Evolutionary conservation across 2,329 filamentous ascomycete genomes (phyloP).

Genomic region (Pseudomassariella vexata): DNA sequence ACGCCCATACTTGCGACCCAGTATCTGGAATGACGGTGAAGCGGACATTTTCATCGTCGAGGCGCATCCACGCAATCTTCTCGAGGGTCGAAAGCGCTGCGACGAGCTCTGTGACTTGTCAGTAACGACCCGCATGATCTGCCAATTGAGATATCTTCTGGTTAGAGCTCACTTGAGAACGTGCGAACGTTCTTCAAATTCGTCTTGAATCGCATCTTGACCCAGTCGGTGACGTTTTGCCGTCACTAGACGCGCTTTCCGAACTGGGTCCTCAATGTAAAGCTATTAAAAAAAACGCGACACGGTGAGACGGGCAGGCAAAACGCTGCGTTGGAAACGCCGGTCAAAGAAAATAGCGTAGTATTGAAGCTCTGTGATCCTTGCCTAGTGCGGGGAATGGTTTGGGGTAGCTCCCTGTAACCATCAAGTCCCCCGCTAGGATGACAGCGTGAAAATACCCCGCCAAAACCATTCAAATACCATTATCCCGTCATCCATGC

Average conservation of each 20-base stretch:
- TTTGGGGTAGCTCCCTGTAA: too few relatives aligned
- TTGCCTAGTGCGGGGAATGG: too few relatives aligned
- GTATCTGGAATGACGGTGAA: slow-evolving; percentile 95
- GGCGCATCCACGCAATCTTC: slow-evolving; percentile 83
- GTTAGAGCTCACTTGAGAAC: slow-evolving; percentile 49
- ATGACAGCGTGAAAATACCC: too few relatives aligned
- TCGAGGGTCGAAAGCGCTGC: slow-evolving; percentile 62
- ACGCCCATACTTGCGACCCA: slow-evolving; percentile 96
- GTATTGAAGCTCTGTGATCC: too few relatives aligned
- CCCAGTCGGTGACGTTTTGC: slow-evolving; percentile 2
- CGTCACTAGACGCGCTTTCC: slow-evolving; percentile 1
- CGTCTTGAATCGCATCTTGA: slow-evolving; percentile 60
- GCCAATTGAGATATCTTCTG: not conserved
- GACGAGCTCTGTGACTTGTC: slow-evolving; percentile 58
- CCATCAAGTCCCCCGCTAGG: too few relatives aligned
- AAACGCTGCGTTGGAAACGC: too few relatives aligned
- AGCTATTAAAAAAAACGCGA: too few relatives aligned
- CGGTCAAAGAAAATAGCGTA: too few relatives aligned
- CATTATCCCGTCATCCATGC: too few relatives aligned
- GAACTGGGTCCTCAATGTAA: too few relatives aligned
- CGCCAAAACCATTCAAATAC: too few relatives aligned
- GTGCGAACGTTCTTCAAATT: slow-evolving; percentile 61
- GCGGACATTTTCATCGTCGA: slow-evolving; percentile 80
- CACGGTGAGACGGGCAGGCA: too few relatives aligned
- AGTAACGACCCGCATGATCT: slow-evolving; percentile 3